Percentiles rank a stretch among this genome's conserved stretches.
These are phyloP conservation scores for Nemophila menziesii DNA, from an alignment of 257 asterid genomes.

Conservation along the genomic window DNA sequence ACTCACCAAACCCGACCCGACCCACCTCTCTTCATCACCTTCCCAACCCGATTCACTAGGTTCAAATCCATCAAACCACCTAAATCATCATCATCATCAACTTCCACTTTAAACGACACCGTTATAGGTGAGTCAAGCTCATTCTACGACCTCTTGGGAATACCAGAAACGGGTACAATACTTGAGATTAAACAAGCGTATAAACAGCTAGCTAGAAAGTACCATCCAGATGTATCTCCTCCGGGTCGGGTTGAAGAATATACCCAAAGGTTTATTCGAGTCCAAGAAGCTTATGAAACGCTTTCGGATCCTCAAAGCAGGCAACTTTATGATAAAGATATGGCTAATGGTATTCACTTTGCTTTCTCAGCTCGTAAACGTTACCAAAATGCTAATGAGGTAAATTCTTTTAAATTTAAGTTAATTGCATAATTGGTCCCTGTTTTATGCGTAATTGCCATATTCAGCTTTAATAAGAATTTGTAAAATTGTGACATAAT, in stretches of 20 bases:
- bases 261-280: slow-evolving; percentile 52
- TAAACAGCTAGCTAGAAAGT: slow-evolving; percentile 73
- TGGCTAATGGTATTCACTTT: slow-evolving; percentile 39
- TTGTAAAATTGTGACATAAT: neutral
- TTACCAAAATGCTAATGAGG: slow-evolving; percentile 34
- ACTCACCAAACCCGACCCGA: slow-evolving; percentile 10
- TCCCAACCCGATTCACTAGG: slow-evolving; percentile 11
- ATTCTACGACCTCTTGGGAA: slow-evolving; percentile 70
- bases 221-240: slow-evolving; percentile 92
- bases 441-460: too few relatives aligned
- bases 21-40: neutral
- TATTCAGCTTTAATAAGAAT: neutral
- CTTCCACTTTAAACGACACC: slow-evolving; percentile 15
- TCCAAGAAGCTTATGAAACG: slow-evolving; percentile 82
- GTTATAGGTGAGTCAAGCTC: slow-evolving; percentile 9
- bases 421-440: neutral
- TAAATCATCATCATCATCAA: slow-evolving; percentile 5
- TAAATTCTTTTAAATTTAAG: slow-evolving; percentile 3
- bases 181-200: slow-evolving; percentile 74
- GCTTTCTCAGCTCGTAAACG: slow-evolving; percentile 39
- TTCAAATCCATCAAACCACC: neutral
- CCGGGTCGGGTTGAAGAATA: slow-evolving; percentile 71
- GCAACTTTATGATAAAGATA: slow-evolving; percentile 49
- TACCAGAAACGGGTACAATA: slow-evolving; percentile 42
- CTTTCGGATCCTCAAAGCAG: slow-evolving; percentile 61